These are phyloP conservation scores for Argentina anserina DNA, from an alignment of 306 rosid genomes.

Conservation along the genomic window DNA sequence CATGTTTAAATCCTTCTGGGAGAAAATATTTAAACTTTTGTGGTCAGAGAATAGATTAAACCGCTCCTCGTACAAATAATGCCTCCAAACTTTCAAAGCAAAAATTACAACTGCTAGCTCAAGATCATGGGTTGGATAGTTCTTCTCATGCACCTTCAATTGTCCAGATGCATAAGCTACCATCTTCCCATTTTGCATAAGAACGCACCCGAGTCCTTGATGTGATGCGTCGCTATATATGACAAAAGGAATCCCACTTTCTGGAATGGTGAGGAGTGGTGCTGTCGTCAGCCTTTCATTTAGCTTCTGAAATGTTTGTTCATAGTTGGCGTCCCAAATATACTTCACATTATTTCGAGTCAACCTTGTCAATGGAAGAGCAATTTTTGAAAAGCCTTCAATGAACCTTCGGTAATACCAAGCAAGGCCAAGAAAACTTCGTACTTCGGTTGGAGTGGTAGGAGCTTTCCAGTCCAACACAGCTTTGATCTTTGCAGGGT, in stretches of 20 bases:
- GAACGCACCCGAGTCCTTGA: background rate
- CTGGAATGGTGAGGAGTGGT: background rate
- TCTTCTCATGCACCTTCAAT: background rate
- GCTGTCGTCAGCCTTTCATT: background rate
- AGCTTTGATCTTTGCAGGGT: too few species aligned
- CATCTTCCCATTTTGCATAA: background rate
- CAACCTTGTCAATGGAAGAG: too few species aligned
- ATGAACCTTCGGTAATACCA: too few species aligned
- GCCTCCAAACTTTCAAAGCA: background rate
- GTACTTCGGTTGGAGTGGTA: too few species aligned
- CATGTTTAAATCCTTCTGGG: background rate
- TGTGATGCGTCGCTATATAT: background rate
- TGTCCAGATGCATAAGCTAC: background rate
- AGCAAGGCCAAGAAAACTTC: too few species aligned
- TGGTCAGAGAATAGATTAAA: background rate
- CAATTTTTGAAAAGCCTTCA: too few species aligned
- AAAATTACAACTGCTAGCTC: background rate
- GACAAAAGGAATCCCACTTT: background rate
- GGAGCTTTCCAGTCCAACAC: too few species aligned
- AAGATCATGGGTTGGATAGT: background rate
- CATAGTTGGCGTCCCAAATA: too few species aligned
- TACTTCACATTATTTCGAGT: too few species aligned
- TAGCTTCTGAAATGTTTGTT: too few species aligned
- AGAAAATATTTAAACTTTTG: background rate
- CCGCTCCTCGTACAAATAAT: background rate